Conservation (phyloP, 2,329 filamentous ascomycete species). For the Hirsutella rhossiliensis region DNA sequence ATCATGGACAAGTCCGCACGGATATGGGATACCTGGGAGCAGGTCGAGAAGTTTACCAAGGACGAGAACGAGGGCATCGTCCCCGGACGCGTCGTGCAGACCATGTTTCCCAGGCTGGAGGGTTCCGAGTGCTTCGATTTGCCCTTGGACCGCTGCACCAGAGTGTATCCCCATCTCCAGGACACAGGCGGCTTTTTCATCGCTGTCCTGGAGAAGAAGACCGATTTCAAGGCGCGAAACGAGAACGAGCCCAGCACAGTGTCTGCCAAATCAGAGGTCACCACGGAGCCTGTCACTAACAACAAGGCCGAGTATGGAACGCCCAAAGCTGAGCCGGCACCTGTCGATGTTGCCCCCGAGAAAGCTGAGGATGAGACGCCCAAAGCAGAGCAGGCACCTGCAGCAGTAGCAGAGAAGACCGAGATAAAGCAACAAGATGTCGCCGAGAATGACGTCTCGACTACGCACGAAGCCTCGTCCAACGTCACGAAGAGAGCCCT, state of each 20-base stretch:
- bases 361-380: conserved; percentile 3
- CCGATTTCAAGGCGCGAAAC: conserved; percentile 68
- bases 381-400: not conserved
- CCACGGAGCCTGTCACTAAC: conserved; percentile 1
- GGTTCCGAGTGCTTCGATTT: conserved; percentile 45
- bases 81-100: conserved; percentile 60
- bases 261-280: not conserved
- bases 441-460: conserved; percentile 14
- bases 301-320: conserved; percentile 4
- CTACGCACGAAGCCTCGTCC: conserved; percentile 3
- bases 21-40: conserved; percentile 71
- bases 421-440: conserved; percentile 19
- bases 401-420: conserved; percentile 7
- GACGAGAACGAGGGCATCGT: conserved; percentile 38
- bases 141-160: conserved; percentile 80
- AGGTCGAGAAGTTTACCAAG: conserved; percentile 60
- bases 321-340: not conserved
- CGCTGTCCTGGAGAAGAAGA: conserved; percentile 81
- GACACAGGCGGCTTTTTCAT: conserved; percentile 98
- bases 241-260: conserved; percentile 42
- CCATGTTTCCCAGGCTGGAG: conserved; percentile 67
- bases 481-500: conserved; percentile 23
- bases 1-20: conserved; percentile 79
- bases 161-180: conserved; percentile 89
- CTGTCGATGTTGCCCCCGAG: conserved; percentile 1